Evolutionary conservation across 2,329 filamentous ascomycete species (phyloP).

Genomic region (Curvularia lunata): DNA sequence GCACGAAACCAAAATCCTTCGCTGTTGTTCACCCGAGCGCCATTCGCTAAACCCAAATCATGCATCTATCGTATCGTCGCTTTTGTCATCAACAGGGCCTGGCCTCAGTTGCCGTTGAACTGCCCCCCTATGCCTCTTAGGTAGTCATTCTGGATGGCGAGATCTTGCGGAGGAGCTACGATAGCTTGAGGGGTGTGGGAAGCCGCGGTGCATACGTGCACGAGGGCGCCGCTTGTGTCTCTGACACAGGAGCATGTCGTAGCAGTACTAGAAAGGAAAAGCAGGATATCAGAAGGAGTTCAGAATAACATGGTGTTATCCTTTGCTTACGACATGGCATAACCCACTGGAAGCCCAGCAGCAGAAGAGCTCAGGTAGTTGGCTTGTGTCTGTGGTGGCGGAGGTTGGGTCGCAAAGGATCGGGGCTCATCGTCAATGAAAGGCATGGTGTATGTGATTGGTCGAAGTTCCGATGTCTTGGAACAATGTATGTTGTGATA

Average conservation of each 20-base stretch:
- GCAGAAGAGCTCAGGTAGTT: background rate
- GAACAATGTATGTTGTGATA: background rate
- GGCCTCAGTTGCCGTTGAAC: background rate
- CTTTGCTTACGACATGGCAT: background rate
- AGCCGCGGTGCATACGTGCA: background rate
- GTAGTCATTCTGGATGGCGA: background rate
- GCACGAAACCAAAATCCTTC: background rate
- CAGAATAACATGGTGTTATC: background rate
- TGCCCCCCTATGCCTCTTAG: background rate
- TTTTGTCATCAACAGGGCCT: background rate
- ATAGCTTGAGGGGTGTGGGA: background rate
- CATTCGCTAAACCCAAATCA: background rate
- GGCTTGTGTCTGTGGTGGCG: background rate
- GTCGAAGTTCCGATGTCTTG: background rate
- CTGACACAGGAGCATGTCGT: background rate
- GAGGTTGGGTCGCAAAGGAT: background rate
- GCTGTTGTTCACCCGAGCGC: background rate
- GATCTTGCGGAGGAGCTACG: background rate
- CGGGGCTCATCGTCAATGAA: background rate
- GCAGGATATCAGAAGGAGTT: background rate
- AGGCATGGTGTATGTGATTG: background rate
- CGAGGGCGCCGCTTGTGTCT: background rate
- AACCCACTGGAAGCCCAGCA: background rate
- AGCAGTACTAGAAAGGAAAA: background rate
- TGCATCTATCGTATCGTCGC: background rate